A percentile compares a stretch with the other conserved stretches of the same genome.
Conservation (phyloP, 1,139 yeast genomes). For the Yamadazyma trypodendri region DNA sequence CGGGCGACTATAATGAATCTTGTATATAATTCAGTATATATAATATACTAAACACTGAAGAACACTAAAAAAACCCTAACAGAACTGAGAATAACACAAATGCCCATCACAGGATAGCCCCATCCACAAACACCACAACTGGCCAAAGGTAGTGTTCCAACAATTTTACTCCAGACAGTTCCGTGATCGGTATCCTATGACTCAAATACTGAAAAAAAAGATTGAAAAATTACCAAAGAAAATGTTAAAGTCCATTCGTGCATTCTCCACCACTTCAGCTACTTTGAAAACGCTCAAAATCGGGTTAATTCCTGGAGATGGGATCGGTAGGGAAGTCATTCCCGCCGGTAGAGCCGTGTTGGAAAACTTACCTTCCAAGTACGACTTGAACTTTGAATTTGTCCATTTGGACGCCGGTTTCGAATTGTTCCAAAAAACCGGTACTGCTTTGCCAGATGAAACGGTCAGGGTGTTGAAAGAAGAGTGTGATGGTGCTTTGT, state of each 20-base stretch:
- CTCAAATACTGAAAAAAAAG: conserved; percentile 4
- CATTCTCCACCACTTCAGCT: conserved; percentile 34
- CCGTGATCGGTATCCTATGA: conserved; percentile 6
- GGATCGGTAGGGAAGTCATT: conserved; percentile 95
- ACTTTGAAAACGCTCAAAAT: conserved; percentile 40
- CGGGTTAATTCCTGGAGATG: conserved; percentile 93
- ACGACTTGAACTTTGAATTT: conserved; percentile 79
- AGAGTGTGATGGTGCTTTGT: conserved; percentile 94
- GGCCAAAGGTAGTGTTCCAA: not conserved
- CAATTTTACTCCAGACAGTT: conserved; percentile 2
- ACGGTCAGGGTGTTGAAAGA: conserved; percentile 78
- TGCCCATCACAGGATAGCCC: no score
- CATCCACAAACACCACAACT: no score
- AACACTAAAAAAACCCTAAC: not conserved
- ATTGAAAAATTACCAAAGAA: conserved; percentile 3
- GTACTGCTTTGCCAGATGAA: conserved; percentile 90
- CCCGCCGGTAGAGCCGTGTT: conserved; percentile 90
- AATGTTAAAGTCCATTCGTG: conserved; percentile 23
- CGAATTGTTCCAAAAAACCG: conserved; percentile 88
- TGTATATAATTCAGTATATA: conserved; percentile 4
- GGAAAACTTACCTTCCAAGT: conserved; percentile 74
- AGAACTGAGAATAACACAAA: no score
- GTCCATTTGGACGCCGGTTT: conserved; percentile 90
- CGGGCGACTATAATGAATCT: no score
- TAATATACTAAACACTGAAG: no score